Conservation (phyloP, 768 basidiomycete genomes). For the Saitozyma sp. region DNA sequence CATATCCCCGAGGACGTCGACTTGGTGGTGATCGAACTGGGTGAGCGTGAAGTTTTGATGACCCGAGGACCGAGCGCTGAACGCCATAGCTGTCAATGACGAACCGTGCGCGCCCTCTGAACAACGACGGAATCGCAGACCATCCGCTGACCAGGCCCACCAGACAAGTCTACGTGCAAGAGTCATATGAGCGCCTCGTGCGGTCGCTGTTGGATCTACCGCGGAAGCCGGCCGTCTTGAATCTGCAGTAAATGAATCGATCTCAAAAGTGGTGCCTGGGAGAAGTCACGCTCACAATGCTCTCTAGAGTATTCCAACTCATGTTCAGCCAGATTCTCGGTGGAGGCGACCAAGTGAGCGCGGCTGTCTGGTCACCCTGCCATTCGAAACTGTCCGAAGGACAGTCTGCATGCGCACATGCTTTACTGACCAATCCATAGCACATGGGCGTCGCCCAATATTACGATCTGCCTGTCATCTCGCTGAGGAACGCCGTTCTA, state of each 20-base stretch:
- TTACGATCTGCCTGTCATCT: conserved; percentile 49
- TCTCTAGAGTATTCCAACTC: conserved; percentile 17
- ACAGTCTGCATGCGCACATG: neutral
- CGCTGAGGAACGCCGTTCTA: conserved; percentile 42
- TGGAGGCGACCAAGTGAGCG: conserved; percentile 25
- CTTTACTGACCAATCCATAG: conserved; percentile 13
- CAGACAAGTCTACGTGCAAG: too few relatives aligned
- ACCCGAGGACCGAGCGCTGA: neutral
- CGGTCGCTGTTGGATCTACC: conserved; percentile 40
- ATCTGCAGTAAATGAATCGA: conserved; percentile 33
- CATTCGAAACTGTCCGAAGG: too few relatives aligned
- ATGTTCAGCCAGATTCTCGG: conserved; percentile 13
- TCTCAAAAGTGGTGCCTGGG: neutral
- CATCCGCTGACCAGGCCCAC: too few relatives aligned
- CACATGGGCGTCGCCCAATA: conserved; percentile 44
- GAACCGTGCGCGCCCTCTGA: conserved; percentile 37
- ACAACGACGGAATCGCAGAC: too few relatives aligned
- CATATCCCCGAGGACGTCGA: conserved; percentile 49
- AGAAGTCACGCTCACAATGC: conserved; percentile 3
- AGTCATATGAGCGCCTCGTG: conserved; percentile 42
- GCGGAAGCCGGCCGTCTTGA: conserved; percentile 44
- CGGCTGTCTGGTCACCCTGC: too few relatives aligned
- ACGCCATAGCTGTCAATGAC: conserved; percentile 31
- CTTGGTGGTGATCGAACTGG: conserved; percentile 47
- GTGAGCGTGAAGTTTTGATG: conserved; percentile 20